Evolutionary conservation across 805 yeast genomes (phyloP), one percentile per base, ranked within the genome.

Genomic region (Yamadazyma laniorum): DNA sequence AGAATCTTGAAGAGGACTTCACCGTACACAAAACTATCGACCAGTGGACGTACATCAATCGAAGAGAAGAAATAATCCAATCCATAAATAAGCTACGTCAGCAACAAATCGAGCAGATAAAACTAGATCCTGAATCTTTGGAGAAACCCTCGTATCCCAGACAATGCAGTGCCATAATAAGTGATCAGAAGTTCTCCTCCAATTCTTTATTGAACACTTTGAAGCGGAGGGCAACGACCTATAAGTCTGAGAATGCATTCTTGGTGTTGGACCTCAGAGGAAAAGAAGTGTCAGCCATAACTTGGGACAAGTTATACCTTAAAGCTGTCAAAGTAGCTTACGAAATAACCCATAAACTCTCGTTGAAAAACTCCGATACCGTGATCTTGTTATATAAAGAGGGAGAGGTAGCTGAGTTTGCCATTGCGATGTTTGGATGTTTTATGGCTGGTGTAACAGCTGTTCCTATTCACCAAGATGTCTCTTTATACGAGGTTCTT

Each of bases 391-490:
- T 95, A 49, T 93, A 89, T 56, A 88, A 85, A 50, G 88, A 83
- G 41, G 74, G 74, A 21, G 98, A 93, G 58, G 80, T 86, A 2
- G 74, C 85, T 9, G 98, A 93, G 46, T 91, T 90, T 56, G 76
- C 86, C 0, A 77, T 85, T 1, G 95, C 98, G 0, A 59, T 93
- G 15, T 75, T 88, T 57, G 99, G 96, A 5, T 90, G 97, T 55
- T 86, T 91, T 48, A 67, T 91, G 40, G 95, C 97, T 1, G 96
- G 95, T 2, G 84, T 88, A 32, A 90, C 93, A 2, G 98, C 98
- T 0, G 91, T 93, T 4, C 99, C 99, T 0, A 79, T 93, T 29
- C 85, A 85, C 37, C 81, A 88, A 42, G 85, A 80, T 37, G 74
- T 79, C 18, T 82, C 83, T 22, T 63, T 81, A 18, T 67, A 68